These are phyloP conservation scores for Wickerhamiella sergipiensis DNA, from an alignment of 805 yeast genomes.

Conservation along the genomic window DNA sequence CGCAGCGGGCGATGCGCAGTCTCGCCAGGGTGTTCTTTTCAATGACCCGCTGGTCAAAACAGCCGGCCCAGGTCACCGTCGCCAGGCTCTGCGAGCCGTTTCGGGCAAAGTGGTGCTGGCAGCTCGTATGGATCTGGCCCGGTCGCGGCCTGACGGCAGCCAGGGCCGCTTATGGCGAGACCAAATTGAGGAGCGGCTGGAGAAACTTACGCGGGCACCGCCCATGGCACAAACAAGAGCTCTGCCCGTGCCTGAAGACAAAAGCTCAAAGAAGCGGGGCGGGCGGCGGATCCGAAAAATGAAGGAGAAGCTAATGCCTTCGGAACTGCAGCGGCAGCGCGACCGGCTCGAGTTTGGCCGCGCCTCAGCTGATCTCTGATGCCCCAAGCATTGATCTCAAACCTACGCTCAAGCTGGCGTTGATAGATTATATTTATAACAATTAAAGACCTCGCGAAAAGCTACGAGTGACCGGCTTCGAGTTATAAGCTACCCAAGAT, in stretches of 20 bases:
- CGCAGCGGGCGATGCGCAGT: constrained; percentile 12
- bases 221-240: constrained; percentile 58
- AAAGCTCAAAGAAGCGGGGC: constrained; percentile 69
- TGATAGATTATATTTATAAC: too few relatives aligned
- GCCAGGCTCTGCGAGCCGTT: constrained; percentile 63
- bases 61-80: constrained; percentile 21
- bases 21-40: constrained; percentile 5
- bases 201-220: constrained; percentile 52
- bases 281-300: constrained; percentile 69
- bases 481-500: too few relatives aligned
- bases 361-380: background rate
- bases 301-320: constrained; percentile 67
- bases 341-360: constrained; percentile 70
- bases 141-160: constrained; percentile 31
- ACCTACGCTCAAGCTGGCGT: too few relatives aligned
- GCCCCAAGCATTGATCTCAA: too few relatives aligned
- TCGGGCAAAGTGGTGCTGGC: constrained; percentile 73
- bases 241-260: constrained; percentile 63
- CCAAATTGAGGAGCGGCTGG: constrained; percentile 52
- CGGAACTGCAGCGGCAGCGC: constrained; percentile 71
- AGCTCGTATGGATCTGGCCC: constrained; percentile 61
- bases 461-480: too few relatives aligned
- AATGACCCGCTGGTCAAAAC: constrained; percentile 7
- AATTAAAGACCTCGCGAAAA: too few relatives aligned
- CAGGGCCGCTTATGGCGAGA: constrained; percentile 45